These are phyloP conservation scores for Boletus smithii DNA, from an alignment of 1,284 basidiomycete genomes.

Conservation along the genomic window DNA sequence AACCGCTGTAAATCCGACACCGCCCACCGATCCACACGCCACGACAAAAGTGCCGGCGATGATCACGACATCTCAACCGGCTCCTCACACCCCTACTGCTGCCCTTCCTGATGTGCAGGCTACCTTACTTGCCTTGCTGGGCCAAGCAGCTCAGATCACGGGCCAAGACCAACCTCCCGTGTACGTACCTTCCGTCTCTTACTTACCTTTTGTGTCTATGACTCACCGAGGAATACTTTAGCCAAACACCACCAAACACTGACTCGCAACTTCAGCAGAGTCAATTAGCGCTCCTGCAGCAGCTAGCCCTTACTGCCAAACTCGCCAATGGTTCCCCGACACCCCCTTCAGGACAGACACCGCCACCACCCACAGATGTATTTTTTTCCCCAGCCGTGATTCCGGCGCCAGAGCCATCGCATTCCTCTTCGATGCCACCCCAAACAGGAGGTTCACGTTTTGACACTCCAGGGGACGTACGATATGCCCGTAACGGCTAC, in stretches of 20 bases:
- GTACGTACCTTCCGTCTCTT: constrained; percentile 35
- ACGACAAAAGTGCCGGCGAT: constrained; percentile 25
- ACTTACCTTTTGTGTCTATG: not conserved
- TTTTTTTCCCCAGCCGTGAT: not conserved
- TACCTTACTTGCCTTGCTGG: constrained; percentile 62
- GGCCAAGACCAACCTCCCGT: constrained; percentile 18
- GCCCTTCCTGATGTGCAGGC: constrained; percentile 44
- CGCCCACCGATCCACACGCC: constrained; percentile 42
- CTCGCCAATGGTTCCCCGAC: constrained; percentile 35
- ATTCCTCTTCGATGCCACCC: constrained; percentile 1
- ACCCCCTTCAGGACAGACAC: constrained; percentile 22
- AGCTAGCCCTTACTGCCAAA: constrained; percentile 61
- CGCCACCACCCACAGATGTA: constrained; percentile 6
- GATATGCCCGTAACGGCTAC: constrained; percentile 47
- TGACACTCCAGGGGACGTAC: constrained; percentile 43
- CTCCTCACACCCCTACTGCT: constrained; percentile 28
- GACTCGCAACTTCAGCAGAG: constrained; percentile 45
- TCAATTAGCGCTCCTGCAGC: constrained; percentile 69
- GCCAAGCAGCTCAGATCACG: constrained; percentile 49
- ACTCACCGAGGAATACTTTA: constrained; percentile 27
- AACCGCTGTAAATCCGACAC: constrained; percentile 44
- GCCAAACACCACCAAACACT: constrained; percentile 64
- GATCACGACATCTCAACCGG: constrained; percentile 32
- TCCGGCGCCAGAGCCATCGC: not conserved
- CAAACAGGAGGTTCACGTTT: constrained; percentile 9